Conservation (phyloP, 2,329 filamentous ascomycete genomes). For the Fusarium clavum region DNA sequence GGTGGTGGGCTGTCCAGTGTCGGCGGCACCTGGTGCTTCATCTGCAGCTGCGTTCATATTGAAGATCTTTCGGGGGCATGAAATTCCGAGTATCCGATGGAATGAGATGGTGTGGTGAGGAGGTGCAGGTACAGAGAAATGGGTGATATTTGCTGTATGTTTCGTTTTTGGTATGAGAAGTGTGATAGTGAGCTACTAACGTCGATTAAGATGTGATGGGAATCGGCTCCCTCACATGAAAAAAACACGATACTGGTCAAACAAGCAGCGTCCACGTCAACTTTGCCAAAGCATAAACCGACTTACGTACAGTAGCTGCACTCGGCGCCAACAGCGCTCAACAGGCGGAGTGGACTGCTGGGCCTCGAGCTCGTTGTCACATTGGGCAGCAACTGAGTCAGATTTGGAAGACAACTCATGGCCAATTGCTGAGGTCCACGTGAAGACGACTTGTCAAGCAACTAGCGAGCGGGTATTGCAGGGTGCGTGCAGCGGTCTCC, state of each 20-base stretch:
- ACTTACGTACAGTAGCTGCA: constrained; percentile 25
- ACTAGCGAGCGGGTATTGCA: constrained; percentile 8
- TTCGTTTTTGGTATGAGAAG: constrained; percentile 17
- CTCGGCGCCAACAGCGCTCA: constrained; percentile 19
- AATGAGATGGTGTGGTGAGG: constrained; percentile 1
- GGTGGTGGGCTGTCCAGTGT: constrained; percentile 43
- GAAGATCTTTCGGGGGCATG: constrained; percentile 39
- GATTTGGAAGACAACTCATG: constrained; percentile 25
- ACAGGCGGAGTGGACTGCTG: constrained; percentile 23
- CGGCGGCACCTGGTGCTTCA: constrained; percentile 29
- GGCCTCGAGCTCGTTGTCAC: constrained; percentile 28
- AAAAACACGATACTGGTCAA: constrained; percentile 12
- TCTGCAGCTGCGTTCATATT: constrained; percentile 41
- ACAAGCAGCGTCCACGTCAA: constrained; percentile 28
- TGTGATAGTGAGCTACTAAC: constrained; percentile 40
- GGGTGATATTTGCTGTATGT: constrained; percentile 19
- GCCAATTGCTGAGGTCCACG: constrained; percentile 45
- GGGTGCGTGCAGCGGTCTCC: constrained; percentile 6
- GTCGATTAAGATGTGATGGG: constrained; percentile 40
- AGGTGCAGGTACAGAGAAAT: constrained; percentile 4
- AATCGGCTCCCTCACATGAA: constrained; percentile 40
- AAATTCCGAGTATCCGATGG: constrained; percentile 42
- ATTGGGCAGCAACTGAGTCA: constrained; percentile 46
- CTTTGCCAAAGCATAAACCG: constrained; percentile 25
- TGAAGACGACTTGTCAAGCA: constrained; percentile 18